phyloP scores from a whole-genome alignment of 176 grass and related monocot species.

The Microstegium vimineum region DNA sequence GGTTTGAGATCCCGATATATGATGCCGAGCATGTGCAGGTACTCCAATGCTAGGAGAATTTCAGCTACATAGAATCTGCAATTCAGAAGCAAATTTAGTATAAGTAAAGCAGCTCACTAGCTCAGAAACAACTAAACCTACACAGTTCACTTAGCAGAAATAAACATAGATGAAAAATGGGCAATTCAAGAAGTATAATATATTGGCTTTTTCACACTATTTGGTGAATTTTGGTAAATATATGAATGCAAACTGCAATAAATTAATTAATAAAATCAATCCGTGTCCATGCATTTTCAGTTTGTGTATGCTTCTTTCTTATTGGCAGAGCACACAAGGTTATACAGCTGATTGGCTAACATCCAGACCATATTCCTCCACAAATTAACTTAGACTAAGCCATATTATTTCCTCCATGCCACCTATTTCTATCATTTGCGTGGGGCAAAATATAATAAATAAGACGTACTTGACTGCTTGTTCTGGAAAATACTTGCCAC shows the following conservation, averaged over 20 bases:
- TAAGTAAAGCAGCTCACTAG: conserved; percentile 6
- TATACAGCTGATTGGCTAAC: neutral
- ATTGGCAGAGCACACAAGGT: neutral
- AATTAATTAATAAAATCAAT: conserved; percentile 9
- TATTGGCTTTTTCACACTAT: neutral
- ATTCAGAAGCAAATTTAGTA: conserved; percentile 14
- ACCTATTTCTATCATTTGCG: neutral
- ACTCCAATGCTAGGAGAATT: conserved; percentile 82
- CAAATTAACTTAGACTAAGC: neutral
- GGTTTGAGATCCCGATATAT: conserved; percentile 94
- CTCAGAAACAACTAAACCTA: neutral
- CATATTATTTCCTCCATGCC: neutral
- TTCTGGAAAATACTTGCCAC: conserved; percentile 75
- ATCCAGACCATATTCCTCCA: neutral
- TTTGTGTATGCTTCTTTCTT: neutral
- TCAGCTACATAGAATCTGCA: conserved; percentile 90
- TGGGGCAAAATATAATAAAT: conserved; percentile 4
- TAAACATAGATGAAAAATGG: conserved; percentile 3
- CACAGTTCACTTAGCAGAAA: neutral
- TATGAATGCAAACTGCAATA: neutral
- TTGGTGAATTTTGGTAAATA: neutral
- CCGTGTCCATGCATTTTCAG: neutral
- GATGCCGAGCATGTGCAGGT: conserved; percentile 89
- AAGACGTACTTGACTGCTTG: conserved; percentile 80
- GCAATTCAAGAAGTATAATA: conserved; percentile 7